These are phyloP conservation scores for Pichia sorboxylosa DNA, from an alignment of 1,139 yeast species.

Conservation along the genomic window DNA sequence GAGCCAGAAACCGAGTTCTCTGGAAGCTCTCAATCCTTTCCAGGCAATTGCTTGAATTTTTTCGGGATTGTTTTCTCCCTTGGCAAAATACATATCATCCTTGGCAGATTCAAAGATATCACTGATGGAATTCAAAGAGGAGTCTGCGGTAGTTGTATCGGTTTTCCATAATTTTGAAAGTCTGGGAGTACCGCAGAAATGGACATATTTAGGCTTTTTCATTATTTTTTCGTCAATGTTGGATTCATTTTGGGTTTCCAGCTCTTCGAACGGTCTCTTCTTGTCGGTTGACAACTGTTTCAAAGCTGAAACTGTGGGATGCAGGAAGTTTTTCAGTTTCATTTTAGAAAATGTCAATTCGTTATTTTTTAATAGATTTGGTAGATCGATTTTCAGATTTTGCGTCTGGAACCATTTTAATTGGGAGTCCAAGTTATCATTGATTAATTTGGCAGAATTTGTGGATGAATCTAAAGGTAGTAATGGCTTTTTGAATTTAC, in stretches of 20 bases:
- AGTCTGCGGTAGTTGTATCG: neutral
- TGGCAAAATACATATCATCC: slow-evolving; percentile 19
- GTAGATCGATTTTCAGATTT: slow-evolving; percentile 4
- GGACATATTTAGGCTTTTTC: slow-evolving; percentile 14
- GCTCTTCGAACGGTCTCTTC: neutral
- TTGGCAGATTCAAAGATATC: slow-evolving; percentile 15
- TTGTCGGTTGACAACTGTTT: slow-evolving; percentile 12
- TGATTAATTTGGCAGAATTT: slow-evolving; percentile 2
- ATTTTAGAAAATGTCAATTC: slow-evolving; percentile 19
- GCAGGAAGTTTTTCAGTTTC: slow-evolving; percentile 20
- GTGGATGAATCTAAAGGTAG: slow-evolving; percentile 1
- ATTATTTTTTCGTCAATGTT: neutral
- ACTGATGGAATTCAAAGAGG: slow-evolving; percentile 1
- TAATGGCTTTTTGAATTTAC: slow-evolving; percentile 8
- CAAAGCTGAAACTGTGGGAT: slow-evolving; percentile 13
- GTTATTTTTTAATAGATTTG: slow-evolving; percentile 8
- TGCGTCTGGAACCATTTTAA: slow-evolving; percentile 2
- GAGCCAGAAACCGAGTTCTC: slow-evolving; percentile 14
- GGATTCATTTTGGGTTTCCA: neutral
- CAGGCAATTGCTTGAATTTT: slow-evolving; percentile 9
- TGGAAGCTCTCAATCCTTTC: slow-evolving; percentile 14
- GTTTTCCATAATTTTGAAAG: slow-evolving; percentile 19
- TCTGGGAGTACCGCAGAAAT: slow-evolving; percentile 19
- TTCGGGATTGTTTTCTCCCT: slow-evolving; percentile 10
- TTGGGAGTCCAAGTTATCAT: neutral